A percentile compares a stretch with the other conserved stretches of the same genome.
These are phyloP conservation scores for Trichosporon asahii DNA, from an alignment of 1,284 basidiomycete species.

Conservation along the genomic window DNA sequence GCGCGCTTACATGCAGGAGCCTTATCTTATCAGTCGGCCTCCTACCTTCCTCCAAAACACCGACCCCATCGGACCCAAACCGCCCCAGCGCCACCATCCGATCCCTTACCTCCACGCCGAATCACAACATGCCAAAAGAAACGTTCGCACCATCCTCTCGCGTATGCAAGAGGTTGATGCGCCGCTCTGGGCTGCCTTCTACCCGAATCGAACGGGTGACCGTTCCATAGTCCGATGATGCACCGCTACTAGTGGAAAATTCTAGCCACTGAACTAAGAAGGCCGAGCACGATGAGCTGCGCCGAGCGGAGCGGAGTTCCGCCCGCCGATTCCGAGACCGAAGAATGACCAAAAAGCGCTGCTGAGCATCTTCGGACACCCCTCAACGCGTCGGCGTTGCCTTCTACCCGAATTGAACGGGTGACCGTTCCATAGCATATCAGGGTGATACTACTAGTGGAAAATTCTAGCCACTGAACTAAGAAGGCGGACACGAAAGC, in stretches of 20 bases:
- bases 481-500: conserved; percentile 2
- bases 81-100: not conserved
- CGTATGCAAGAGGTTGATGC: not conserved
- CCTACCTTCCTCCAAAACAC: not conserved
- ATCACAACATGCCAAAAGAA: not conserved
- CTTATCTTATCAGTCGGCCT: not conserved
- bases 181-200: conserved; percentile 1
- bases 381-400: not conserved
- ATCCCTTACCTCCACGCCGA: not conserved
- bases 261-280: conserved; percentile 15
- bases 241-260: conserved; percentile 12
- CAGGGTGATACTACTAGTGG: conserved; percentile 3
- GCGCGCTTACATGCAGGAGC: not conserved
- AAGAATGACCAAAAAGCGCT: not conserved
- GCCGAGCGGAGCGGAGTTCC: not conserved
- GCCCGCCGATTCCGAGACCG: not conserved
- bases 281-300: not conserved
- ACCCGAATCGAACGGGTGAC: conserved; percentile 13
- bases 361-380: not conserved
- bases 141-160: not conserved
- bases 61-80: not conserved
- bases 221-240: conserved; percentile 2
- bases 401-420: conserved; percentile 12
- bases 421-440: conserved; percentile 9
- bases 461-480: conserved; percentile 17